Base-by-base conservation (phyloP, 2,329 filamentous ascomycete species). In the Akanthomyces dipterigenus region DNA sequence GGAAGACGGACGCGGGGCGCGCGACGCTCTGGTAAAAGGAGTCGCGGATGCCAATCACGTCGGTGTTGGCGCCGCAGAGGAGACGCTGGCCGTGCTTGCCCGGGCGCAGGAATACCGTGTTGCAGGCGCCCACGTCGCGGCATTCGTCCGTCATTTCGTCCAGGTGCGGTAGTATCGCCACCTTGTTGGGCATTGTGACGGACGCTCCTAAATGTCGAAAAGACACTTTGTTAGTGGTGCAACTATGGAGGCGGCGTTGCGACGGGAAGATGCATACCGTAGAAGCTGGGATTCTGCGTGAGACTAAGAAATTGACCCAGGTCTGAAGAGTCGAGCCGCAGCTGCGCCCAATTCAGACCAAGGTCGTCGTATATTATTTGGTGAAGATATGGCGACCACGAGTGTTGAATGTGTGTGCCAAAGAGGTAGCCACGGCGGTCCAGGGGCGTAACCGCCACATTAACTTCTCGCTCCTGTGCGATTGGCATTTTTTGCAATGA, bases 111-210 rank as follows among this genome's bases (percentile, higher is more conserved):
- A 88, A 93, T 57, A 93, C 81, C 0, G 90, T 95, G 78, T 95
- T 93, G 73, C 88, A 88, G 55, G 90, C 90, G 53, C 90, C 89
- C 24, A 92, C 87, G 40, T 87, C 85, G 55, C 82, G 81, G 66
- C 85, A 89, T 73, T 92, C 88, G 24, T 85, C 81, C 7, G 89
- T 91, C 42, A 93, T 77, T 59, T 87, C 83, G 69, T 93, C 89
- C 9, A 93, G 81, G 66, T 90, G 80, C 0, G 84, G 80, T 63
- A 93, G 83, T 70, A 93, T 91, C 67, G 85, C 80, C 28, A 93
- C 84, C 73, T 95, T 93, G 78, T 91, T 87, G 0, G 90, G 90
- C 90, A 93, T 95, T 22, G 90, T 93, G 42, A 93, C 86, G 3
- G 88, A 85, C 24, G 87, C 84, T 60, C 88, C 87, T 83, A 62